Evolutionary conservation across 2,329 filamentous ascomycete species (phyloP), one percentile per base, ranked within the genome.

Genomic region (Colletotrichum coccodes): DNA sequence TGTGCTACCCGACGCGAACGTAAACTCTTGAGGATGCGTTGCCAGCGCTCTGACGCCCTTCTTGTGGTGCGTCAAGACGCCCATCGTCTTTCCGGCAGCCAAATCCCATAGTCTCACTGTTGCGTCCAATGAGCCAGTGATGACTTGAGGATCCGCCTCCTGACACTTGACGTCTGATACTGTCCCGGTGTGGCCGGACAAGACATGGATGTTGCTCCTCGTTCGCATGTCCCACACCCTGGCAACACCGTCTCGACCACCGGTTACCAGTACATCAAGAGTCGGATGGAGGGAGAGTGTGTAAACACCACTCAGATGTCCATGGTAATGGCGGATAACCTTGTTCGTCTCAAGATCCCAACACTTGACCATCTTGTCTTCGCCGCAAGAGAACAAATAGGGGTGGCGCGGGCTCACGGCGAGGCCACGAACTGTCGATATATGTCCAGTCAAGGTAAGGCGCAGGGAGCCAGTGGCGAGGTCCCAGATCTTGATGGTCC

Each of bases 331-430:
- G 44, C 95, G 90, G 77, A 98, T 98, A 69, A 99, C 96, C 81
- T 98, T 98, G 84, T 99, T 99, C n/a, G 95, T 98, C 81, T 99
- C 96, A 72, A 99, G 84, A 83, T 99, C 96, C 96, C 96, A 99
- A 83, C 96, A 99, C 82, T 99, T 99, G 71, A 99, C 96, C 95
- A 98, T 98, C 85, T 99, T 99, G 80, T 99, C 96, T 81, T 99
- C 96, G 67, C 94, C 97, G 76, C 96, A 99, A 12, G 94, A 97
- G 81, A 99, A 99, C 11, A 99, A 87, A 77, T 99, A 99, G 0
- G 96, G 97, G 81, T 99, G 96, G 53, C 96, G 87, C 18, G 95
- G 93, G 23, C 94, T 97, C 8, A 99, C 94, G 0, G 95, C 96
- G 54, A 99, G 87, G 2, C 96, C 96, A 60, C 95, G 91, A 1